phyloP scores from a whole-genome alignment of 1,139 yeast species.

The Pichia sp. region DNA sequence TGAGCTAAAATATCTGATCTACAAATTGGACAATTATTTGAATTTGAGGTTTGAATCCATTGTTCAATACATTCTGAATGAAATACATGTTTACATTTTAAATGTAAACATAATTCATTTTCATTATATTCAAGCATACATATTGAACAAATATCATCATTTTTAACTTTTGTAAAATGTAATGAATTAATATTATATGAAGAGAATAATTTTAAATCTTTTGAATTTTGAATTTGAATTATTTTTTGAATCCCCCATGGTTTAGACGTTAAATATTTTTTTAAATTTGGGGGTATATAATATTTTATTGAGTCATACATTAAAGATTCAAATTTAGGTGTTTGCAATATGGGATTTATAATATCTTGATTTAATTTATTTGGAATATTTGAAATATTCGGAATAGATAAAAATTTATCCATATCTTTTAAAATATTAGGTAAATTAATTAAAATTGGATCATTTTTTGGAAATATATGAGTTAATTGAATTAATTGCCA shows the following conservation, averaged over 20 bases:
- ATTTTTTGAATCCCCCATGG: slow-evolving; percentile 1
- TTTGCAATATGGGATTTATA: neutral
- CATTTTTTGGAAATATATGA: slow-evolving; percentile 1
- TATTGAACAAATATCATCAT: slow-evolving; percentile 40
- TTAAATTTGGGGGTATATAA: neutral
- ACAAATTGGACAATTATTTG: slow-evolving; percentile 46
- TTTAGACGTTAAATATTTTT: slow-evolving; percentile 1
- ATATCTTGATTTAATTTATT: neutral
- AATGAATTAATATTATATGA: neutral
- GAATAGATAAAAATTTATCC: neutral
- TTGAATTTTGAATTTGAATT: neutral
- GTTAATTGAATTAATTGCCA: neutral
- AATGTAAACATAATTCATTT: slow-evolving; percentile 40
- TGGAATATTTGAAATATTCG: neutral
- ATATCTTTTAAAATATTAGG: neutral
- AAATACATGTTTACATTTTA: slow-evolving; percentile 44
- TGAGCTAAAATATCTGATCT: neutral
- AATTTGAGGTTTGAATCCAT: slow-evolving; percentile 40
- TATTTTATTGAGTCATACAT: neutral
- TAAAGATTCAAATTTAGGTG: neutral
- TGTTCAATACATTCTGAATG: slow-evolving; percentile 50
- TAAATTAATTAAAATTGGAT: slow-evolving; percentile 1
- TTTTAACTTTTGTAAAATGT: slow-evolving; percentile 7
- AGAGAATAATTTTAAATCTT: too few relatives aligned
- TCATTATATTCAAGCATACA: slow-evolving; percentile 43